These are phyloP conservation scores for Catharanthus roseus DNA, from an alignment of 257 asterid genomes.

Conservation along the genomic window DNA sequence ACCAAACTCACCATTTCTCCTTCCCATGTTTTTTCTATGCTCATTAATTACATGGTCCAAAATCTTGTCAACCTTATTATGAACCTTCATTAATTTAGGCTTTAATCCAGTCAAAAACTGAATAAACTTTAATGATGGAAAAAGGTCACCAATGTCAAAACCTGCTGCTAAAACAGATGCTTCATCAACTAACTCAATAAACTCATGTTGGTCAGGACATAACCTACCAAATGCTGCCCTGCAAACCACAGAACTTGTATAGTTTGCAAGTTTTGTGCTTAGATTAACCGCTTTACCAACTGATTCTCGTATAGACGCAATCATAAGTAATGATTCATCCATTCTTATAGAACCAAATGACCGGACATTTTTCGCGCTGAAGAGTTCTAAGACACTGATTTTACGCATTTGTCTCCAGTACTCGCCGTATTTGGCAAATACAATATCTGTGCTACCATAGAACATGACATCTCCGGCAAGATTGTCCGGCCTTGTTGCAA, in stretches of 20 bases:
- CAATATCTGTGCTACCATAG: background rate
- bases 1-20: background rate
- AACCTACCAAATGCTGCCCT: background rate
- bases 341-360: conserved; percentile 4
- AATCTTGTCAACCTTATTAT: background rate
- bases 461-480: background rate
- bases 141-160: background rate
- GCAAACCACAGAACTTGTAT: background rate
- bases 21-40: background rate
- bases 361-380: conserved; percentile 8
- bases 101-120: background rate
- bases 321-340: background rate
- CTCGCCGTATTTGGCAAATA: conserved; percentile 2
- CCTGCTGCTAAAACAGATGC: background rate
- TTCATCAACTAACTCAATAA: background rate
- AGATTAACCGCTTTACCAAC: background rate
- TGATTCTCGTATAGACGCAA: background rate
- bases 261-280: background rate
- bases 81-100: background rate
- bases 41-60: background rate
- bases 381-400: background rate
- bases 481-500: background rate
- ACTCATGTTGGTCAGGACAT: background rate
- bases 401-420: conserved; percentile 6
- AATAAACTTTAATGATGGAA: background rate